Evolutionary conservation across 2,329 filamentous ascomycete species (phyloP).

Genomic region (Escovopsis sp.): DNA sequence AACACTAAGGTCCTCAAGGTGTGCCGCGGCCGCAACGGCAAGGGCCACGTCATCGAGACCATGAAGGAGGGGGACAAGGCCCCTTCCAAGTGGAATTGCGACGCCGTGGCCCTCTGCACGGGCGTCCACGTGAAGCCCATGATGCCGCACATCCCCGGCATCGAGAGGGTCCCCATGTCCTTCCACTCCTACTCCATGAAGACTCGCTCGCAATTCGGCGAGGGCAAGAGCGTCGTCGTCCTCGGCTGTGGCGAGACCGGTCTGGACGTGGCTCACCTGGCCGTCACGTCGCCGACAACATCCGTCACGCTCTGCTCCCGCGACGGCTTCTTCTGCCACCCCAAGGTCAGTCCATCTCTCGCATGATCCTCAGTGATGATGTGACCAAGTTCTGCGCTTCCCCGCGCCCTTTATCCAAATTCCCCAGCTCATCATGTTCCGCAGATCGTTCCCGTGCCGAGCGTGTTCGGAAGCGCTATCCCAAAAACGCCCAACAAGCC

Average conservation of each 20-base stretch:
- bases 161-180: constrained; percentile 19
- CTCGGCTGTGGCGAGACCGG: constrained; percentile 30
- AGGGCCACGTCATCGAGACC: constrained; percentile 7
- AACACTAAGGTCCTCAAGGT: constrained; percentile 16
- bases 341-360: constrained; percentile 18
- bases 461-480: background rate
- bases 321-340: constrained; percentile 29
- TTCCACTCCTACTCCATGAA: constrained; percentile 30
- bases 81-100: constrained; percentile 19
- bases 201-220: constrained; percentile 24
- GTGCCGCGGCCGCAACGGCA: constrained; percentile 4
- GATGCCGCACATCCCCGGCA: constrained; percentile 23
- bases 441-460: constrained; percentile 15
- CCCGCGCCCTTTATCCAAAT: too few species aligned
- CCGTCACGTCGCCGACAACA: constrained; percentile 25
- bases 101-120: constrained; percentile 30
- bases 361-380: too few species aligned
- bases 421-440: too few species aligned
- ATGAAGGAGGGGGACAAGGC: background rate
- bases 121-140: constrained; percentile 27
- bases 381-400: too few species aligned
- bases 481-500: constrained; percentile 23
- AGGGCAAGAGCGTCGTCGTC: constrained; percentile 23
- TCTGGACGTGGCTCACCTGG: constrained; percentile 29
- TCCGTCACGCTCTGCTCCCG: constrained; percentile 29